Evolutionary conservation across 2,329 filamentous ascomycete species (phyloP).

Genomic region (Xylariales sp.): DNA sequence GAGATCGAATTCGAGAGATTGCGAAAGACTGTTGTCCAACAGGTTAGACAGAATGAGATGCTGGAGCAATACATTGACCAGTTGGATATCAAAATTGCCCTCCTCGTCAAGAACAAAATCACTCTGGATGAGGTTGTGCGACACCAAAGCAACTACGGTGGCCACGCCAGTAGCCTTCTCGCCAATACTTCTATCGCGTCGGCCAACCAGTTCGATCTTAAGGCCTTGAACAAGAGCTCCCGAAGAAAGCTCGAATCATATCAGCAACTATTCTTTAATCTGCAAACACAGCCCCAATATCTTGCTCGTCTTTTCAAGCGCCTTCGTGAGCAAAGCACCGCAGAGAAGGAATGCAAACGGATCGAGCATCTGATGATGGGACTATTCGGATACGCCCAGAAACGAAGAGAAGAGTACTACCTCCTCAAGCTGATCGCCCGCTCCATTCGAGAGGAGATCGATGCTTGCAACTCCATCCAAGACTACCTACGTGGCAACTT

Average conservation of each 20-base stretch:
- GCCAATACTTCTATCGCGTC: constrained; percentile 86
- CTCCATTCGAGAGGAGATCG: constrained; percentile 82
- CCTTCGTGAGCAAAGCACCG: constrained; percentile 74
- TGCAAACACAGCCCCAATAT: constrained; percentile 96
- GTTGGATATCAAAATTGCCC: constrained; percentile 96
- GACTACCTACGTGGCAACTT: constrained; percentile 88
- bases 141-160: constrained; percentile 94
- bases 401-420: constrained; percentile 94
- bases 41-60: constrained; percentile 95
- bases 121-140: constrained; percentile 96
- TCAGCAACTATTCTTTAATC: constrained; percentile 94
- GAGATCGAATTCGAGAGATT: constrained; percentile 95
- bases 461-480: constrained; percentile 66
- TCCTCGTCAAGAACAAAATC: constrained; percentile 99
- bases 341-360: constrained; percentile 89
- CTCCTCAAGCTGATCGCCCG: constrained; percentile 81
- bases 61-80: constrained; percentile 98
- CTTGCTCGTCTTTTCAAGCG: constrained; percentile 83
- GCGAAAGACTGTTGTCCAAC: constrained; percentile 93
- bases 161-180: constrained; percentile 77
- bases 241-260: constrained; percentile 94
- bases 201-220: constrained; percentile 90
- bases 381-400: constrained; percentile 94
- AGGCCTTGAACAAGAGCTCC: constrained; percentile 95
- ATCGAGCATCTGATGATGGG: constrained; percentile 95